These are phyloP conservation scores for Uncinocarpus reesii DNA, from an alignment of 2,329 filamentous ascomycete species.

Conservation along the genomic window DNA sequence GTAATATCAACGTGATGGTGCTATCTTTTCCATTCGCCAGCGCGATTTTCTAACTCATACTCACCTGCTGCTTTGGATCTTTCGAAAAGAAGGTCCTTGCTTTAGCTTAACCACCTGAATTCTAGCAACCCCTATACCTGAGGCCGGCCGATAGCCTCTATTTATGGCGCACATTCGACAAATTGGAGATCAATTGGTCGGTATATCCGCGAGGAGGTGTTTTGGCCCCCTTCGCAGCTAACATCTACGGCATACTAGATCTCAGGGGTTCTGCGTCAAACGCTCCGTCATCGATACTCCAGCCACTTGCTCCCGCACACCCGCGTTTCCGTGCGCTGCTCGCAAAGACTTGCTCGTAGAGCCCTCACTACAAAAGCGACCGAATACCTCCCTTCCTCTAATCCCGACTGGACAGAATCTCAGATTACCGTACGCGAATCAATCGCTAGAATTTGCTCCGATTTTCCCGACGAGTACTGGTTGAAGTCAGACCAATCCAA, in stretches of 20 bases:
- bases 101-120: no score
- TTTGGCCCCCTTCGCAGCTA: neutral
- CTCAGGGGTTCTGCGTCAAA: neutral
- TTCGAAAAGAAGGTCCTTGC: no score
- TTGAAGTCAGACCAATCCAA: conserved; percentile 29
- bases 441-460: conserved; percentile 37
- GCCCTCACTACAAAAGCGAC: conserved; percentile 19
- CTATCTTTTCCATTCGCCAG: no score
- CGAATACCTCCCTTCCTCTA: conserved; percentile 22
- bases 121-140: no score
- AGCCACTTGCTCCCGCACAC: neutral
- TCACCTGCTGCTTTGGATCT: no score
- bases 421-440: conserved; percentile 36
- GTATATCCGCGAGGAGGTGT: no score
- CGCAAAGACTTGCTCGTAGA: neutral
- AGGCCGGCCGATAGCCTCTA: no score
- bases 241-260: neutral
- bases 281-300: neutral
- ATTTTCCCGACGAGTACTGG: conserved; percentile 33
- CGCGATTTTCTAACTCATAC: no score
- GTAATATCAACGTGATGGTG: no score
- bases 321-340: neutral
- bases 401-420: conserved; percentile 33
- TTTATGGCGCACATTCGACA: neutral
- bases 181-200: neutral